These are phyloP conservation scores for Ampelocalamus luodianensis DNA, from an alignment of 176 grass and related monocot genomes.

Conservation along the genomic window DNA sequence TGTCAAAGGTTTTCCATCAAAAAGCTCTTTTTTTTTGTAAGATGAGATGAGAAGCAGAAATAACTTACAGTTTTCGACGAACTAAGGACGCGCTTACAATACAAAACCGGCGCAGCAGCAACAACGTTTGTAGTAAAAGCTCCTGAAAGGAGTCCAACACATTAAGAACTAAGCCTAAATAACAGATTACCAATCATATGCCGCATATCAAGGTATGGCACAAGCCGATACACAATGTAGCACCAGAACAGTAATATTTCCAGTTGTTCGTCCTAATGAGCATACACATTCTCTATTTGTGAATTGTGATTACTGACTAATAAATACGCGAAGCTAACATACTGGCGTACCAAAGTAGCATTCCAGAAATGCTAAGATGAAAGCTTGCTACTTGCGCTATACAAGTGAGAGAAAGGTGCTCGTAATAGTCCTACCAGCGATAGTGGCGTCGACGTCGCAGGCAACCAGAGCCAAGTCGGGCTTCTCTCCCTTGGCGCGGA, in stretches of 20 bases:
- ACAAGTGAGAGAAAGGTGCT: conserved; percentile 17
- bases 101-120: conserved; percentile 87
- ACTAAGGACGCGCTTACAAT: conserved; percentile 72
- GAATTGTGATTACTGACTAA: not conserved
- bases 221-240: conserved; percentile 4
- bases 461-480: conserved; percentile 85
- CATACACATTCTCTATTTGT: not conserved
- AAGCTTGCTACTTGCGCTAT: not conserved
- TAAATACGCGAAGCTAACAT: not conserved
- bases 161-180: conserved; percentile 5
- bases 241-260: not conserved
- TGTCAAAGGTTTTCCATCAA: not conserved
- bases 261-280: not conserved
- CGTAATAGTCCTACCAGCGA: conserved; percentile 54
- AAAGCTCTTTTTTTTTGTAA: not conserved
- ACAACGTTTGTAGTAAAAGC: conserved; percentile 92
- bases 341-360: not conserved
- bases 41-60: not conserved
- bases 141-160: conserved; percentile 53
- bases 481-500: conserved; percentile 88
- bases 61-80: conserved; percentile 65
- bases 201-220: not conserved
- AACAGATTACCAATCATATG: not conserved
- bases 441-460: conserved; percentile 84
- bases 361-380: not conserved